Base-by-base conservation (phyloP, 2,329 filamentous ascomycete species). In the Pyrenophora graminea region DNA sequence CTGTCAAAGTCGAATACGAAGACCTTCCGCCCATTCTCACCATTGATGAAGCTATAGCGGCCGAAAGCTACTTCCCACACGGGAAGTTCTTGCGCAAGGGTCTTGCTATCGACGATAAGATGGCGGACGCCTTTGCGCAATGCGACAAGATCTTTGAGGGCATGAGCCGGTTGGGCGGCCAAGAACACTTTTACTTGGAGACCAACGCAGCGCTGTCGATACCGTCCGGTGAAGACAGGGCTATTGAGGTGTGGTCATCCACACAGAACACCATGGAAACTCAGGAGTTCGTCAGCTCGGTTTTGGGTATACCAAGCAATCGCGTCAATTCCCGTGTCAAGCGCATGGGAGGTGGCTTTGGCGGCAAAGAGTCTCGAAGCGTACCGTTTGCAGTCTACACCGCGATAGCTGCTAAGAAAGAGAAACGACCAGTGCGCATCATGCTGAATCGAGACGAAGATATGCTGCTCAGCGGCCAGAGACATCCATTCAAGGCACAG, bases 391-490 rank as follows among this genome's bases (percentile, higher is more conserved):
- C 90, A 61, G 87, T 87, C 3, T 90, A 93, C 39, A 85, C 89
- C 53, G 92, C 93, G 0, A 79, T 92, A 40, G 92, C 92, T 1
- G 93, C 93, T 1, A 86, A 90, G 66, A 97, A 96, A 75, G 85
- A 85, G 2, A 86, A 85, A 56, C 81, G 88, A 13, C 91, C 93
- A 0, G 90, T 97, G 8, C 84, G 94, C 13, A 92, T 90, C 66
- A 97, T 97, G 93, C 81, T 97, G 37, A 96, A 94, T 39, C 86
- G 93, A 39, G 93, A 97, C 66, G 94, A 97, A 70, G 93, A 97
- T 71, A 97, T 97, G 81, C 75, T 91, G 23, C 90, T 89, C 3
- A 92, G 89, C 33, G 93, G 93, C 1, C 93, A 97, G 71, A 82
- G 93, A 15, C 94, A 97, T 74, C 93, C 93, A 0, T 96, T 97